Evolutionary conservation across 2,329 filamentous ascomycete species (phyloP).

Genomic region (Cadophora luteo-olivacea): DNA sequence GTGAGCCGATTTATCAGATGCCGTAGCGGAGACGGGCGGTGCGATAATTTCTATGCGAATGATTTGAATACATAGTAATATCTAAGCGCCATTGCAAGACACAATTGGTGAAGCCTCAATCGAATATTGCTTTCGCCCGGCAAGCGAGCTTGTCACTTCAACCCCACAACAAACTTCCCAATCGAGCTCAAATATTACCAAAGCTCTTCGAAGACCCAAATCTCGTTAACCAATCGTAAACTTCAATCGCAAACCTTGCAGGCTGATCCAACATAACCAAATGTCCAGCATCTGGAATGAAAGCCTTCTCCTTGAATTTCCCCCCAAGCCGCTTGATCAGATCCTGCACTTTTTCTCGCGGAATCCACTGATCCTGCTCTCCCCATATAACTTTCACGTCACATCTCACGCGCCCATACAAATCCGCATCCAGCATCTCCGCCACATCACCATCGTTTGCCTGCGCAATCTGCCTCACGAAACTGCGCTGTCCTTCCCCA

Average conservation of each 20-base stretch:
- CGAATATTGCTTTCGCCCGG: too few relatives aligned
- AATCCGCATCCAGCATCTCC: conserved; percentile 8
- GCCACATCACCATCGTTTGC: conserved; percentile 12
- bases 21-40: not conserved
- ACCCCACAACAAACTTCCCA: not conserved
- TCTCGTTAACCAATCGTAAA: conserved; percentile 10
- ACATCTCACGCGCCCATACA: conserved; percentile 1
- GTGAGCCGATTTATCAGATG: conserved; percentile 11
- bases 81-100: too few relatives aligned
- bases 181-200: not conserved
- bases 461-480: not conserved
- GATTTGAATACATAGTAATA: too few relatives aligned
- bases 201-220: not conserved
- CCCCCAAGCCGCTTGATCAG: not conserved
- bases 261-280: conserved; percentile 15
- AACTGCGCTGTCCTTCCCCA: not conserved
- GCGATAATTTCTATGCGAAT: not conserved
- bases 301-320: conserved; percentile 4
- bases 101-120: too few relatives aligned
- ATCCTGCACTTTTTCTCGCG: conserved; percentile 1
- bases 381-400: conserved; percentile 12
- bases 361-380: conserved; percentile 14
- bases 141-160: too few relatives aligned
- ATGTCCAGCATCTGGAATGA: conserved; percentile 7
- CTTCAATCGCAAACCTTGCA: conserved; percentile 3